Percentiles rank a stretch among this genome's conserved stretches.
These are phyloP conservation scores for Gossypium anomalum DNA, from an alignment of 345 rosid genomes.

Conservation along the genomic window DNA sequence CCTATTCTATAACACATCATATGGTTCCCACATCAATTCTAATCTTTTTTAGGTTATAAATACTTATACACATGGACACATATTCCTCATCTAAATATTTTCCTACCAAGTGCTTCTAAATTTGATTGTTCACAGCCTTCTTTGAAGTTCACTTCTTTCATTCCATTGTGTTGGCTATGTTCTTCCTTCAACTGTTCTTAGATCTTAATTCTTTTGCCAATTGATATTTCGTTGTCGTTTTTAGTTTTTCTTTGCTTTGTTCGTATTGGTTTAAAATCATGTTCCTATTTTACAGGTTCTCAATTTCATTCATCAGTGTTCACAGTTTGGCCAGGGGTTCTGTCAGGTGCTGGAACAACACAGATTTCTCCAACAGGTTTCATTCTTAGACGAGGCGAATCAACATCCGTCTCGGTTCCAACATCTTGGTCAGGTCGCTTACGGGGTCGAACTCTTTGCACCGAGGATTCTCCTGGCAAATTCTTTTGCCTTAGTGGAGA, in stretches of 20 bases:
- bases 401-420: conserved; percentile 35
- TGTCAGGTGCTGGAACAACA: conserved; percentile 49
- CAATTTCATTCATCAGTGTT: conserved; percentile 24
- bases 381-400: conserved; percentile 35
- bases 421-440: conserved; percentile 56
- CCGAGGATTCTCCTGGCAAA: conserved; percentile 43
- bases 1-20: too few relatives aligned
- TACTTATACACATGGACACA: too few relatives aligned
- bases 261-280: background rate
- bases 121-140: too few relatives aligned
- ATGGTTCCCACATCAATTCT: too few relatives aligned
- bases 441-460: conserved; percentile 61
- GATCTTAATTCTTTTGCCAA: background rate
- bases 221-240: too few relatives aligned
- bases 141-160: too few relatives aligned
- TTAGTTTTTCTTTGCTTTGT: too few relatives aligned
- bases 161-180: too few relatives aligned
- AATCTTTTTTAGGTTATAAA: too few relatives aligned
- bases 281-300: background rate
- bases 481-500: conserved; percentile 58
- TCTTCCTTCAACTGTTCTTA: background rate
- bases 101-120: too few relatives aligned
- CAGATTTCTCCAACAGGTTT: conserved; percentile 54
- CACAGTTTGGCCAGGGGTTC: conserved; percentile 65
- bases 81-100: too few relatives aligned